A percentile compares a stretch with the other conserved stretches of the same genome.
Conservation (phyloP, 495 filamentous ascomycete genomes). For the Mytilinidion resinicola region DNA sequence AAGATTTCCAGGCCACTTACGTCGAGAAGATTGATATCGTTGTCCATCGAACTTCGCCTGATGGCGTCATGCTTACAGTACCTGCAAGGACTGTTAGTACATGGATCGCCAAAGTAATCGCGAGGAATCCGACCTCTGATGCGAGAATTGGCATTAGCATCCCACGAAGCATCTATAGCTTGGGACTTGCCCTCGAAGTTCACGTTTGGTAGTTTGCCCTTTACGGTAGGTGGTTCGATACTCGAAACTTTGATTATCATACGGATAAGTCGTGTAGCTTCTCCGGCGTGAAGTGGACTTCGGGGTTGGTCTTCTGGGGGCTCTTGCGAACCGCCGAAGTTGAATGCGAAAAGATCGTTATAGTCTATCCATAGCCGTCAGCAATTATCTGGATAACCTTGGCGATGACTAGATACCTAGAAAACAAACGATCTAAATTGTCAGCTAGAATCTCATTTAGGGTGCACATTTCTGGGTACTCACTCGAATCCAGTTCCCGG, state of each 20-base stretch:
- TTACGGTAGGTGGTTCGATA: constrained; percentile 45
- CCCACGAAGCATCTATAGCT: constrained; percentile 49
- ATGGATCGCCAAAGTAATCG: background rate
- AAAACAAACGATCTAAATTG: constrained; percentile 45
- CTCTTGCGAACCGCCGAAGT: constrained; percentile 39
- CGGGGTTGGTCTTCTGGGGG: constrained; percentile 39
- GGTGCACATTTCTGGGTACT: constrained; percentile 4
- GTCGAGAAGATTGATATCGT: constrained; percentile 55
- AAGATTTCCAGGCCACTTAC: background rate
- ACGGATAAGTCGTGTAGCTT: constrained; percentile 58
- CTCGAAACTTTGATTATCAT: constrained; percentile 52
- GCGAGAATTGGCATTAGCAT: constrained; percentile 54
- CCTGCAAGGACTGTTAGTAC: constrained; percentile 35
- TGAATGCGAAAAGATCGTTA: constrained; percentile 56
- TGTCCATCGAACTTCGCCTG: constrained; percentile 63
- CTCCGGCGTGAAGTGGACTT: constrained; percentile 45
- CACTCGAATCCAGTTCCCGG: constrained; percentile 54
- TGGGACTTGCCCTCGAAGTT: constrained; percentile 52
- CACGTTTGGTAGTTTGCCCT: constrained; percentile 51
- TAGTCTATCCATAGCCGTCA: constrained; percentile 44
- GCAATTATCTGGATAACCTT: constrained; percentile 1
- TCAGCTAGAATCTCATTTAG: constrained; percentile 1
- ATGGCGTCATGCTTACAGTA: constrained; percentile 48
- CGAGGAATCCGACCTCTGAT: constrained; percentile 34
- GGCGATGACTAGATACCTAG: constrained; percentile 25